phyloP scores from a whole-genome alignment of 139 green algal species.

The Auxenochlorella pyrenoidosa region DNA sequence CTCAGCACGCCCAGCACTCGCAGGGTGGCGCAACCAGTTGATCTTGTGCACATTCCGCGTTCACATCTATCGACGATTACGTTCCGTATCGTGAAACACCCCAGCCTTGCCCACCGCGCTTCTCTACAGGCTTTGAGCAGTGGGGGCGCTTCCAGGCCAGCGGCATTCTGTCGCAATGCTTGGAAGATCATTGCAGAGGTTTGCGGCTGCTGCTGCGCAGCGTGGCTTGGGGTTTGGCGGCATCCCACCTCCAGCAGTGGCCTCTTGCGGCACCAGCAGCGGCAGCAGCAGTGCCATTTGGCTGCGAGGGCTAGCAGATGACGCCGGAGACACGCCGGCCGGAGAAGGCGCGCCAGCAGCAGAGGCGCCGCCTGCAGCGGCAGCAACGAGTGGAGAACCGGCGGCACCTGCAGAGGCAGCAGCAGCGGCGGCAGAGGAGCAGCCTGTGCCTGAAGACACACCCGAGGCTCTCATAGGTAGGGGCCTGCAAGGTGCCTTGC shows the following conservation, averaged over 20 bases:
- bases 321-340: not conserved
- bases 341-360: not conserved
- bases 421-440: not conserved
- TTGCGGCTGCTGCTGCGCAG: not conserved
- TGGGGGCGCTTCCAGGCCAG: no score
- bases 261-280: not conserved
- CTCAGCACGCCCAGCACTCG: no score
- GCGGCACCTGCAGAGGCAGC: no score
- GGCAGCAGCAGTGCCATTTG: not conserved
- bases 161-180: not conserved
- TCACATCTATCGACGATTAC: no score
- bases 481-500: no score
- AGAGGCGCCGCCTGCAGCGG: not conserved
- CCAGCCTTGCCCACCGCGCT: no score
- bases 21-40: no score
- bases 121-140: no score
- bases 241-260: not conserved
- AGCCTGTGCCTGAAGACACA: not conserved
- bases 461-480: slow-evolving; percentile 17
- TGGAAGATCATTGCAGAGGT: not conserved
- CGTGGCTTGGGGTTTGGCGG: not conserved
- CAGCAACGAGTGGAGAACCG: not conserved
- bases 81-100: no score
- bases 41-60: no score
- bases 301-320: not conserved